phyloP scores from a whole-genome alignment of 2,329 filamentous ascomycete genomes.

The Eutypa lata region DNA sequence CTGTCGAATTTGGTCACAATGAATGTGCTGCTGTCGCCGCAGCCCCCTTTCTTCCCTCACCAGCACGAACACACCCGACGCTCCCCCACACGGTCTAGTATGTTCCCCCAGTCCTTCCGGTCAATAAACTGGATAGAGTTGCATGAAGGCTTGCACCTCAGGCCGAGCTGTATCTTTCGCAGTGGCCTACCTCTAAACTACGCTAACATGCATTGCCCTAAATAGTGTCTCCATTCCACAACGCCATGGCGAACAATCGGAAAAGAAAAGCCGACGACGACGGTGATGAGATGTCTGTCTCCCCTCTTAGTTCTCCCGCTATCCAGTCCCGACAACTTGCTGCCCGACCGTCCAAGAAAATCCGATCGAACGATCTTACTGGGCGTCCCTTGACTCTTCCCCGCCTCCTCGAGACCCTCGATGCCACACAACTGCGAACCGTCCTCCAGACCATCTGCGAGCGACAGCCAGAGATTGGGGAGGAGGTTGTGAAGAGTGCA shows the following conservation, averaged over 20 bases:
- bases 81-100: slow-evolving; percentile 55
- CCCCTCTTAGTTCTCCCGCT: slow-evolving; percentile 78
- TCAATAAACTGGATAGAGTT: neutral
- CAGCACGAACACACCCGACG: slow-evolving; percentile 54
- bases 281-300: slow-evolving; percentile 87
- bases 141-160: too few species aligned
- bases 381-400: slow-evolving; percentile 55
- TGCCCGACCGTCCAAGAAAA: slow-evolving; percentile 59
- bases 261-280: slow-evolving; percentile 90
- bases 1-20: slow-evolving; percentile 37
- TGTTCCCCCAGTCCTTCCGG: slow-evolving; percentile 26
- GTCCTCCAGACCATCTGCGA: slow-evolving; percentile 91
- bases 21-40: slow-evolving; percentile 61
- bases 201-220: neutral
- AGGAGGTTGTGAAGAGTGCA: slow-evolving; percentile 79
- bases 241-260: slow-evolving; percentile 50
- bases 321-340: slow-evolving; percentile 66
- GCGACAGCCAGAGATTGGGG: slow-evolving; percentile 78
- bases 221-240: slow-evolving; percentile 48
- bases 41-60: slow-evolving; percentile 57
- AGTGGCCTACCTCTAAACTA: too few species aligned
- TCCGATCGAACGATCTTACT: slow-evolving; percentile 60
- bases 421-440: slow-evolving; percentile 76
- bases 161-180: too few species aligned
- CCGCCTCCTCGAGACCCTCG: slow-evolving; percentile 90